A percentile compares a stretch with the other conserved stretches of the same genome.
phyloP scores from a whole-genome alignment of 164 flowering plant genomes.

The Stephania cephalantha region DNA sequence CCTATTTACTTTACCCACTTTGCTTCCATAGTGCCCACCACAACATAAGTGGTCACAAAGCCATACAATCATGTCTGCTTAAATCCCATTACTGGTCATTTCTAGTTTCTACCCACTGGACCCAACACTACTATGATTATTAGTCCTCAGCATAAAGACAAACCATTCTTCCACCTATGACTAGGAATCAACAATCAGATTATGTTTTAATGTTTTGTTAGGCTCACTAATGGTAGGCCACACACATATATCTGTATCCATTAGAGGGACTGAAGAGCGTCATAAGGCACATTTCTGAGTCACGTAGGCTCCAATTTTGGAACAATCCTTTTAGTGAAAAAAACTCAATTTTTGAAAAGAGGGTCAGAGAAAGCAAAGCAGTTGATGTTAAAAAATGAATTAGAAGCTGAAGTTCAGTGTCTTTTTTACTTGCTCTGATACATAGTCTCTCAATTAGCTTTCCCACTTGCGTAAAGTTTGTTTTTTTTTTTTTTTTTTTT shows the following conservation, averaged over 20 bases:
- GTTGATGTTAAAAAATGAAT: not conserved
- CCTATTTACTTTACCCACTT: not conserved
- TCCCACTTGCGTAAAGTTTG: not conserved
- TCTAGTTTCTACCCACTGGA: no score
- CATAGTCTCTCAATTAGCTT: not conserved
- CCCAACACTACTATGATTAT: no score
- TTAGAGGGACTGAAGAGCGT: not conserved
- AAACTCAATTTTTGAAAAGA: not conserved
- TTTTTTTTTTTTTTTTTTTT: not conserved
- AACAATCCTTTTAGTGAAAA: not conserved
- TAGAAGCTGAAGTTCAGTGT: not conserved
- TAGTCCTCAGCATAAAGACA: not conserved
- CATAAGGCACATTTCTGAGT: not conserved
- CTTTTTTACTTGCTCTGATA: conserved; percentile 5
- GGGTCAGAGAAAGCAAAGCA: not conserved
- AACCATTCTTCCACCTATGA: not conserved
- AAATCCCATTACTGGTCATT: not conserved
- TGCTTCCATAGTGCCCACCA: not conserved
- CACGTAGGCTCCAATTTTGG: not conserved
- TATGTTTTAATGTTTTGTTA: no score
- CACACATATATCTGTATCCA: no score
- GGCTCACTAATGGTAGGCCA: not conserved
- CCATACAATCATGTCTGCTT: not conserved
- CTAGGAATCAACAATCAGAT: not conserved
- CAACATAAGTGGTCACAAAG: not conserved